Conservation (phyloP, 2,329 filamentous ascomycete genomes). For the Aschersonia sp. region DNA sequence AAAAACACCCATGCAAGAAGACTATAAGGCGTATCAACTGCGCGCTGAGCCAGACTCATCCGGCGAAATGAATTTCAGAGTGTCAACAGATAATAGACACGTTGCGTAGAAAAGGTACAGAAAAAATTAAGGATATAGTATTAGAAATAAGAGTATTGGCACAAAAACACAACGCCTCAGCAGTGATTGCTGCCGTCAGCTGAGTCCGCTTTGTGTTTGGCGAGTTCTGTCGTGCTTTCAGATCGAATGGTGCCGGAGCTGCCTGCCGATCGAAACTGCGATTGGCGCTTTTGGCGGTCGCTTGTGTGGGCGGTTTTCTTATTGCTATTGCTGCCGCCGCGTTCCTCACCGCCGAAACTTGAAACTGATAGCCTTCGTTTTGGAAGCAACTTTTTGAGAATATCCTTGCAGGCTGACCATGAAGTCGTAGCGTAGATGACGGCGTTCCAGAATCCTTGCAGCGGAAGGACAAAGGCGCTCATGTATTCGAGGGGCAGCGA, state of each 20-base stretch:
- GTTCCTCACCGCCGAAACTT: not conserved
- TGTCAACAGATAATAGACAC: too few species aligned
- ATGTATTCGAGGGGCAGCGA: conserved; percentile 51
- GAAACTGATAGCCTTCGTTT: conserved; percentile 3
- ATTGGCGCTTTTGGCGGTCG: not conserved
- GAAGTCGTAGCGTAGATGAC: conserved; percentile 63
- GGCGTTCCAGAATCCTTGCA: conserved; percentile 78
- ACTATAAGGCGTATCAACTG: too few species aligned
- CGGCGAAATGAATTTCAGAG: too few species aligned
- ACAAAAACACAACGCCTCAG: not conserved
- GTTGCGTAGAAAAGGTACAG: too few species aligned
- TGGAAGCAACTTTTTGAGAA: conserved; percentile 23
- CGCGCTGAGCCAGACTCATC: too few species aligned
- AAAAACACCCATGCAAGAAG: too few species aligned
- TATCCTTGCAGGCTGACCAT: conserved; percentile 43
- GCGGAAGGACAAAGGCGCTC: conserved; percentile 59
- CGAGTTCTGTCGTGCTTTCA: conserved; percentile 37
- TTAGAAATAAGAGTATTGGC: not conserved
- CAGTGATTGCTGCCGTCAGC: conserved; percentile 13
- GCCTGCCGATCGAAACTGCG: conserved; percentile 16
- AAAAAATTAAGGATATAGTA: not conserved
- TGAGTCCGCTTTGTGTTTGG: conserved; percentile 21
- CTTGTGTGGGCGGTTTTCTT: not conserved
- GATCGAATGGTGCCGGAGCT: conserved; percentile 25
- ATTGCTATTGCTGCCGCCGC: conserved; percentile 7